phyloP scores from a whole-genome alignment of 495 filamentous ascomycete species.

The Podospora pseudoanserina region DNA sequence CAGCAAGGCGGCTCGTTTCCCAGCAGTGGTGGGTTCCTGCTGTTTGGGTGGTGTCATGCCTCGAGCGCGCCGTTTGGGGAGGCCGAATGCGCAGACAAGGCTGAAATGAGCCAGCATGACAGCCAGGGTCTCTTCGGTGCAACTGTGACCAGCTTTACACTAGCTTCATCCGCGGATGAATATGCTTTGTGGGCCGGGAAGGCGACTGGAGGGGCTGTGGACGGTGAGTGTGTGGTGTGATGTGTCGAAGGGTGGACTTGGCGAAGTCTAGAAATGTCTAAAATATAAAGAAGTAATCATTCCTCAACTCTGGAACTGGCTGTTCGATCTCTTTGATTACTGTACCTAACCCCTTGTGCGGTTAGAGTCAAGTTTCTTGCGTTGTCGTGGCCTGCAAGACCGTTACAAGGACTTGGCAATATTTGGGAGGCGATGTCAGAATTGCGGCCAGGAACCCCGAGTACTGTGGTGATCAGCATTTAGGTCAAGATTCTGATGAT shows the following conservation, averaged over 20 bases:
- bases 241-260: neutral
- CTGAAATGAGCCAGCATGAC: constrained; percentile 8
- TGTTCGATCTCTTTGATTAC: neutral
- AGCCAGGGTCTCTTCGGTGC: constrained; percentile 17
- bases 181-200: neutral
- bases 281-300: neutral
- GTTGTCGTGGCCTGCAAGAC: constrained; percentile 6
- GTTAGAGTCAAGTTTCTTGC: too few relatives aligned
- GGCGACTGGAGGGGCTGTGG: neutral
- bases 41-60: constrained; percentile 20
- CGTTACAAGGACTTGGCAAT: constrained; percentile 1
- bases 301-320: neutral
- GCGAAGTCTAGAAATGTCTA: neutral
- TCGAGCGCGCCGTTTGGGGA: neutral
- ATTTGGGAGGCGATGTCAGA: constrained; percentile 3
- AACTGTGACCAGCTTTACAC: neutral
- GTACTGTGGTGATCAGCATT: constrained; percentile 4
- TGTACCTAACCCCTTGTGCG: neutral
- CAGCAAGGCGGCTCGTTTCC: neutral
- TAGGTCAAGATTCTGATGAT: neutral
- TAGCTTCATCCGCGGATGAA: neutral
- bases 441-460: constrained; percentile 1
- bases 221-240: neutral
- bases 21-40: constrained; percentile 17
- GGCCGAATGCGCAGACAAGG: constrained; percentile 7